Evolutionary conservation across 1,284 basidiomycete genomes (phyloP).

Genomic region (Cryptococcus amylolentus): DNA sequence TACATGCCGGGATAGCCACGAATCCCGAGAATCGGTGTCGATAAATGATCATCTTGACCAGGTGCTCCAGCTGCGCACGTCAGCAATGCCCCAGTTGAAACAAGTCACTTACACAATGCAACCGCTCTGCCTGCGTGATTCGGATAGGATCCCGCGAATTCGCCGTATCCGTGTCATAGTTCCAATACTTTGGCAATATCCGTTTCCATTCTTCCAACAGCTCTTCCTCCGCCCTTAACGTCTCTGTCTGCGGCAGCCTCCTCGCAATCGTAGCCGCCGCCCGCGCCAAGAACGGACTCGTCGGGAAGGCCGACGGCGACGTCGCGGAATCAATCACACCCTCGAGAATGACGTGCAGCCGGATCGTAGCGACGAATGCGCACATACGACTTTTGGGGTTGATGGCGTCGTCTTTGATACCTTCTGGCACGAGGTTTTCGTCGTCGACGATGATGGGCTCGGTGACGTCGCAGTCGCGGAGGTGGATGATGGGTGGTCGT

Average conservation of each 20-base stretch:
- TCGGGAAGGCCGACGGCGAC: slow-evolving; percentile 45
- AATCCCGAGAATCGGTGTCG: slow-evolving; percentile 52
- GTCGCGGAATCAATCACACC: slow-evolving; percentile 56
- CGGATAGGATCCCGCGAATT: slow-evolving; percentile 80
- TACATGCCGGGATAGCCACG: slow-evolving; percentile 48
- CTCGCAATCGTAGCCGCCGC: slow-evolving; percentile 48
- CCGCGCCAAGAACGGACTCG: slow-evolving; percentile 48
- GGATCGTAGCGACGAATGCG: slow-evolving; percentile 70
- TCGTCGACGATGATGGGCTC: slow-evolving; percentile 82
- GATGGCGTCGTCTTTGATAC: slow-evolving; percentile 62
- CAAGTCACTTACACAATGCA: slow-evolving; percentile 59
- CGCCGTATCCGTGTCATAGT: slow-evolving; percentile 72
- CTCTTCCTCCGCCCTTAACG: slow-evolving; percentile 71
- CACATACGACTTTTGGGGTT: slow-evolving; percentile 70
- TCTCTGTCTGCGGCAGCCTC: slow-evolving; percentile 53
- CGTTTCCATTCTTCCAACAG: slow-evolving; percentile 72
- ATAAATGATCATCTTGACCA: slow-evolving; percentile 64
- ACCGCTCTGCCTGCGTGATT: slow-evolving; percentile 76
- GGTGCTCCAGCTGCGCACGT: slow-evolving; percentile 61
- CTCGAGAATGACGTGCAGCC: slow-evolving; percentile 78
- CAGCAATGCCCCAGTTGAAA: background rate
- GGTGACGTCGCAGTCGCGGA: slow-evolving; percentile 79
- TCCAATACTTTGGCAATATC: slow-evolving; percentile 70
- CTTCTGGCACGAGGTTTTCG: slow-evolving; percentile 73
- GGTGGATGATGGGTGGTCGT: slow-evolving; percentile 72